Percentiles rank a stretch among this genome's conserved stretches.
phyloP scores from a whole-genome alignment of 1,284 basidiomycete genomes.

The Golubevia sp. region DNA sequence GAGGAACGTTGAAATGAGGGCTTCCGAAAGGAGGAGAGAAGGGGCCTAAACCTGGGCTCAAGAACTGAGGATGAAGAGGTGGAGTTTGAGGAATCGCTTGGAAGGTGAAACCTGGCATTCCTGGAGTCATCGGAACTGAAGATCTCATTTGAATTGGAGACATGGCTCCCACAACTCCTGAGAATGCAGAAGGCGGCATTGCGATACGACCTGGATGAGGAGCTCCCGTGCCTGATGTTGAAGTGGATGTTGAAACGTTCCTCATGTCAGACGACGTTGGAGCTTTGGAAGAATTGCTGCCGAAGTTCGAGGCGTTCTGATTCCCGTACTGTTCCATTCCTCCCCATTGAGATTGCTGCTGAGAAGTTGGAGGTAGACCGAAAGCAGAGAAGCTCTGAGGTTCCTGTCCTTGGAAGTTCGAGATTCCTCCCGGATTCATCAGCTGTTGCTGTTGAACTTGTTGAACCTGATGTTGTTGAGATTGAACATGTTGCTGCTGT shows the following conservation, averaged over 20 bases:
- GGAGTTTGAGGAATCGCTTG: conserved; percentile 62
- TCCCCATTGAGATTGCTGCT: too few species aligned
- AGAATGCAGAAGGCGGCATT: conserved; percentile 29
- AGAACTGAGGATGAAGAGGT: conserved; percentile 60
- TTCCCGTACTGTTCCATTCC: too few species aligned
- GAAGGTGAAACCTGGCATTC: conserved; percentile 63
- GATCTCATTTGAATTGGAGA: conserved; percentile 19
- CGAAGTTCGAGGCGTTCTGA: too few species aligned
- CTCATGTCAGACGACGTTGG: too few species aligned
- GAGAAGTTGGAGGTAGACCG: too few species aligned
- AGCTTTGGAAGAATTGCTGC: too few species aligned
- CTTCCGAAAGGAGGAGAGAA: conserved; percentile 43
- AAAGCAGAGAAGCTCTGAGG: too few species aligned
- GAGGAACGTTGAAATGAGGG: conserved; percentile 4
- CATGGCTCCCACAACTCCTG: conserved; percentile 2
- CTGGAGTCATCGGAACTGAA: conserved; percentile 60
- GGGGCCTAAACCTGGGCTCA: conserved; percentile 59
- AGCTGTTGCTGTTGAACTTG: conserved; percentile 12
- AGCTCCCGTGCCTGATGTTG: too few species aligned
- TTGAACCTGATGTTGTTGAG: conserved; percentile 7
- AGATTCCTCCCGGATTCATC: too few species aligned
- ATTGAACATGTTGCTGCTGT: conserved; percentile 10
- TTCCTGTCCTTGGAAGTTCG: too few species aligned
- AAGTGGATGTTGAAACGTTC: too few species aligned
- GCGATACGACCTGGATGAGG: conserved; percentile 43